Conservation (phyloP, 2,329 filamentous ascomycete genomes). For the Cyphellophora attinorum region DNA sequence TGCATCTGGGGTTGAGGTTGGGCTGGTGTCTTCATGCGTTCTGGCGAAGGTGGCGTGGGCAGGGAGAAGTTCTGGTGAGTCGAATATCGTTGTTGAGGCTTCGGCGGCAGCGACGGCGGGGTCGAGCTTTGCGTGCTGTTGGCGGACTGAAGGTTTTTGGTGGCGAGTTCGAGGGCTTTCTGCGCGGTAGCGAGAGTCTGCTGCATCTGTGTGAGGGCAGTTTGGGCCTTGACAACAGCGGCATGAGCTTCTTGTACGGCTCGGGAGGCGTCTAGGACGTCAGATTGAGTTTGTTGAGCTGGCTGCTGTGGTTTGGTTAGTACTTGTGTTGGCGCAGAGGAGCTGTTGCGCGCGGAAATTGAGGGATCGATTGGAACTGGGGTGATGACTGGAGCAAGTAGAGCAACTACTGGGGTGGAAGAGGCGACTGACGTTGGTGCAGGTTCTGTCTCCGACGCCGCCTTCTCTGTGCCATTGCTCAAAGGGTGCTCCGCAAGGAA, state of each 20-base stretch:
- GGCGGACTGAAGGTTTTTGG: neutral
- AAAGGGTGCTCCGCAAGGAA: constrained; percentile 6
- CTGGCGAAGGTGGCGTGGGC: too few species aligned
- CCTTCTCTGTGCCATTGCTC: too few species aligned
- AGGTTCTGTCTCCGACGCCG: neutral
- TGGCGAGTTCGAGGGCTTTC: constrained; percentile 1
- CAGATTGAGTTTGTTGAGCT: too few species aligned
- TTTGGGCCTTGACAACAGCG: neutral
- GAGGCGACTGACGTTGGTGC: neutral
- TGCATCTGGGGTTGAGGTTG: too few species aligned
- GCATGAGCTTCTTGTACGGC: neutral
- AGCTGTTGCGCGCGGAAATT: too few species aligned
- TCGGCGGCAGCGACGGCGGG: neutral
- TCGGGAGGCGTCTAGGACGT: neutral
- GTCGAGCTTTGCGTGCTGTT: neutral
- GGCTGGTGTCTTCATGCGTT: too few species aligned
- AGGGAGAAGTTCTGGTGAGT: neutral
- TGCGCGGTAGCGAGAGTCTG: neutral
- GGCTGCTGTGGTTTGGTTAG: neutral
- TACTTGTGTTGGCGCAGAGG: too few species aligned
- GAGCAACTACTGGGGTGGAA: neutral
- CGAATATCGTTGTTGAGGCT: neutral
- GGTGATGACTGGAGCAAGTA: neutral
- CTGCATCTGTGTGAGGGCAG: neutral
- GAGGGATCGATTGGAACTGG: too few species aligned